phyloP scores from a whole-genome alignment of 2,329 filamentous ascomycete species.

The Diaporthe sp. region DNA sequence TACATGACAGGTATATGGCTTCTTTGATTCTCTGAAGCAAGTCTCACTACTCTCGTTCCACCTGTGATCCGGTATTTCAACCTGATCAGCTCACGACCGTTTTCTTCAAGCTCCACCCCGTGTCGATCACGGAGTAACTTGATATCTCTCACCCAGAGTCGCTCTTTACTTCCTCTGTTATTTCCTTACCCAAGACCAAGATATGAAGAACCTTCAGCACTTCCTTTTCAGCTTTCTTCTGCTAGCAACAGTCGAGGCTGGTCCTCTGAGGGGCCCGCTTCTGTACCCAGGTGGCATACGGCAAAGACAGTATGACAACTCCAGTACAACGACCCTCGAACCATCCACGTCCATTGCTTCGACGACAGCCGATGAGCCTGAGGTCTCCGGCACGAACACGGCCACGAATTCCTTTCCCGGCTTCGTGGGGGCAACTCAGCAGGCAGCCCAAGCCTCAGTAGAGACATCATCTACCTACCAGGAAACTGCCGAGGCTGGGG shows the following conservation, averaged over 20 bases:
- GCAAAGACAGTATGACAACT: slow-evolving; percentile 32
- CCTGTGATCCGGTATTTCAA: background rate
- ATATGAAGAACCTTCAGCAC: slow-evolving; percentile 27
- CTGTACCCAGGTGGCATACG: slow-evolving; percentile 28
- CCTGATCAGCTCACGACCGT: background rate
- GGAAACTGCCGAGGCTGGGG: background rate
- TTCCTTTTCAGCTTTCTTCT: slow-evolving; percentile 35
- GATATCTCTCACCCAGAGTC: slow-evolving; percentile 24
- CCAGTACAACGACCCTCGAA: slow-evolving; percentile 5
- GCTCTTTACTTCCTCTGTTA: slow-evolving; percentile 23
- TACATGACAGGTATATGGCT: slow-evolving; percentile 2
- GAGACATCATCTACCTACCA: background rate
- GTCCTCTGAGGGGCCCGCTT: slow-evolving; percentile 36
- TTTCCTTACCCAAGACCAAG: slow-evolving; percentile 2
- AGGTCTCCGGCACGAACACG: background rate
- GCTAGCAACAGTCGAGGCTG: slow-evolving; percentile 38
- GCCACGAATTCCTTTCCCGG: background rate
- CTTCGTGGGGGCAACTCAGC: background rate
- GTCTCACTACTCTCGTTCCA: slow-evolving; percentile 15
- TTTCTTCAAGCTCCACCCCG: background rate
- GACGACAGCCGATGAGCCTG: background rate
- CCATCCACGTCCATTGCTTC: slow-evolving; percentile 1
- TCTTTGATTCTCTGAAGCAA: slow-evolving; percentile 18
- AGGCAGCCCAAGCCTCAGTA: background rate
- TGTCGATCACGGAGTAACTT: slow-evolving; percentile 14